phyloP scores from a whole-genome alignment of 345 rosid species.

The Punica granatum region DNA sequence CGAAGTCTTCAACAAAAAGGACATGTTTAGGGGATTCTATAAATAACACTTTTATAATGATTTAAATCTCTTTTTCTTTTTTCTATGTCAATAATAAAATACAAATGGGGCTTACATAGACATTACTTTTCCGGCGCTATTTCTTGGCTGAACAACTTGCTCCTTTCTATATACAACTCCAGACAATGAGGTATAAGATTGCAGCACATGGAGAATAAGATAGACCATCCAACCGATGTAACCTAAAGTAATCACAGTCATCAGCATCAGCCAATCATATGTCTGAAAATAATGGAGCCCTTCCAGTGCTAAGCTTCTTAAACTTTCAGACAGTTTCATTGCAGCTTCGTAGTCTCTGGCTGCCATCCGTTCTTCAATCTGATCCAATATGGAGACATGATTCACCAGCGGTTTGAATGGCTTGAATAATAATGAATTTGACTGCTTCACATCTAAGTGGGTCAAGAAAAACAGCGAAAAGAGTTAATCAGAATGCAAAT shows the following conservation, averaged over 20 bases:
- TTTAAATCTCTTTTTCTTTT: not conserved
- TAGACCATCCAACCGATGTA: conserved; percentile 89
- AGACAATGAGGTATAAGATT: conserved; percentile 64
- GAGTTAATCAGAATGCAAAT: conserved; percentile 5
- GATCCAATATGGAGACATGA: conserved; percentile 36
- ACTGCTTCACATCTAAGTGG: conserved; percentile 62
- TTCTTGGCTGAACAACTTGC: conserved; percentile 35
- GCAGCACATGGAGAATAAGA: conserved; percentile 79
- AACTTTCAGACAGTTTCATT: conserved; percentile 54
- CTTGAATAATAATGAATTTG: conserved; percentile 67
- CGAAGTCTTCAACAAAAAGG: not conserved
- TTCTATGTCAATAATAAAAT: not conserved
- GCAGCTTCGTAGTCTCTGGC: conserved; percentile 52
- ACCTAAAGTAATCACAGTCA: conserved; percentile 78
- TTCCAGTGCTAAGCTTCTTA: conserved; percentile 74
- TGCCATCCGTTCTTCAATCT: conserved; percentile 56
- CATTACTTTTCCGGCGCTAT: conserved; percentile 61
- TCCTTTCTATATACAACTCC: conserved; percentile 43
- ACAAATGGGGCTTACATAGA: conserved; percentile 29
- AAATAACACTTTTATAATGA: not conserved
- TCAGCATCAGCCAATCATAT: conserved; percentile 92
- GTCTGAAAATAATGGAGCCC: conserved; percentile 96
- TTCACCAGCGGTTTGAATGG: conserved; percentile 65
- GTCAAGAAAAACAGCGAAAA: conserved; percentile 35
- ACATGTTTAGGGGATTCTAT: not conserved